Conservation (phyloP, 495 filamentous ascomycete genomes). For the Aspergillus haitiensis region DNA sequence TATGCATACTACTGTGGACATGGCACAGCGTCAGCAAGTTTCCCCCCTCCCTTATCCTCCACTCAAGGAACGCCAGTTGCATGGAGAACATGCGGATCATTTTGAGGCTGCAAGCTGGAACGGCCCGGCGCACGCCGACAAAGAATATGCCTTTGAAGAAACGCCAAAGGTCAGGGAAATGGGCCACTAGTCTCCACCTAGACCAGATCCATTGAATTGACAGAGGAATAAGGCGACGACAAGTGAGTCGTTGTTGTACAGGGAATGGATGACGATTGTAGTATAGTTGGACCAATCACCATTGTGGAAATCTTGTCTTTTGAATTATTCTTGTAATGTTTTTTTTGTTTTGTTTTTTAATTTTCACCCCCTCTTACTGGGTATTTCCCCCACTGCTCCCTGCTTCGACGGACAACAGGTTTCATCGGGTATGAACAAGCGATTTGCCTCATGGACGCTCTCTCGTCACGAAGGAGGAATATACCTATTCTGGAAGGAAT, state of each 20-base stretch:
- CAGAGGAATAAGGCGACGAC: conserved; percentile 19
- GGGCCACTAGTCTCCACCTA: conserved; percentile 26
- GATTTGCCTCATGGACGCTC: conserved; percentile 27
- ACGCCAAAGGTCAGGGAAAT: conserved; percentile 35
- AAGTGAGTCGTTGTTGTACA: conserved; percentile 22
- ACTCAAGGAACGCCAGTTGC: conserved; percentile 36
- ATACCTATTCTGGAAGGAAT: conserved; percentile 24
- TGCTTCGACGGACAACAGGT: conserved; percentile 9
- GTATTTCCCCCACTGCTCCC: conserved; percentile 11
- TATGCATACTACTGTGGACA: conserved; percentile 44
- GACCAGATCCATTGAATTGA: conserved; percentile 25
- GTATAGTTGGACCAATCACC: conserved; percentile 39
- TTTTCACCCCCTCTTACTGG: conserved; percentile 16
- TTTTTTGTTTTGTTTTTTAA: conserved; percentile 12
- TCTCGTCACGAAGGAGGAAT: conserved; percentile 12
- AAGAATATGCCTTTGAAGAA: conserved; percentile 44
- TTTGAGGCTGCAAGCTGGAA: conserved; percentile 54
- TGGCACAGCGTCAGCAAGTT: conserved; percentile 42
- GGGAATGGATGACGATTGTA: conserved; percentile 10
- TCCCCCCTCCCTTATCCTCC: conserved; percentile 39
- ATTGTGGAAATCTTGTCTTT: conserved; percentile 24
- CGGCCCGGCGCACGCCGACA: conserved; percentile 52
- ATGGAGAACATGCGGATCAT: conserved; percentile 51
- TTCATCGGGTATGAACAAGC: conserved; percentile 30
- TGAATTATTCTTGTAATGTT: conserved; percentile 3